Conservation (phyloP, 768 basidiomycete genomes). For the Mycena crocata region DNA sequence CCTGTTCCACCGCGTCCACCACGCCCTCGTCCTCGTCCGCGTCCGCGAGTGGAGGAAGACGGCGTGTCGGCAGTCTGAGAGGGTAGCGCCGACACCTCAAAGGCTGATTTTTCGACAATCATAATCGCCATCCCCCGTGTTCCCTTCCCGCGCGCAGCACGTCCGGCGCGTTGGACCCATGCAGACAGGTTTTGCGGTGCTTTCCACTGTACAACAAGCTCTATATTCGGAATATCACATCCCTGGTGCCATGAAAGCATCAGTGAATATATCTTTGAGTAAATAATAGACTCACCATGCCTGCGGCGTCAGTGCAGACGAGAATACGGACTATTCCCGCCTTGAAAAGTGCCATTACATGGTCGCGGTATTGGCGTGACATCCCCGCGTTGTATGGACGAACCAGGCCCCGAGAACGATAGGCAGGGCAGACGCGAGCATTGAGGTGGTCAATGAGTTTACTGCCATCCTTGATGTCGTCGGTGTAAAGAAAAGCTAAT, state of each 20-base stretch:
- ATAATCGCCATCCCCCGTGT: slow-evolving; percentile 40
- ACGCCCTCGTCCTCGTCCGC: slow-evolving; percentile 1
- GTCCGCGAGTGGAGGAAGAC: not conserved
- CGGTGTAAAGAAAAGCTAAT: slow-evolving; percentile 46
- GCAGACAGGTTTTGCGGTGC: slow-evolving; percentile 40
- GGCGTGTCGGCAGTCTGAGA: not conserved
- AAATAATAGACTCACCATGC: slow-evolving; percentile 42
- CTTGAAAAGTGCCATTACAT: slow-evolving; percentile 42
- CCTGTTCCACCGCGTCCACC: not conserved
- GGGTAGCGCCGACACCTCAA: not conserved
- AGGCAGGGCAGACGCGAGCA: slow-evolving; percentile 15
- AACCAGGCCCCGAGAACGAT: slow-evolving; percentile 34
- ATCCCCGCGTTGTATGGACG: slow-evolving; percentile 43
- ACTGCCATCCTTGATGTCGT: slow-evolving; percentile 39
- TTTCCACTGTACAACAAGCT: slow-evolving; percentile 53
- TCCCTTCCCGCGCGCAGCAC: slow-evolving; percentile 40
- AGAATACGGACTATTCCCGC: slow-evolving; percentile 40
- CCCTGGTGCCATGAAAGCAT: not conserved
- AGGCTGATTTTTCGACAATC: slow-evolving; percentile 36
- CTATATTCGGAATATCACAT: slow-evolving; percentile 43
- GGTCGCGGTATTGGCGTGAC: slow-evolving; percentile 31
- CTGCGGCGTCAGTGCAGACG: slow-evolving; percentile 51
- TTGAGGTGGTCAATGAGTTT: slow-evolving; percentile 42
- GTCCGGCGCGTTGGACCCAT: slow-evolving; percentile 48
- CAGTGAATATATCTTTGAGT: not conserved